A percentile compares a stretch with the other conserved stretches of the same genome.
Conservation (phyloP, 257 asterid species). For the Lycium ferocissimum region DNA sequence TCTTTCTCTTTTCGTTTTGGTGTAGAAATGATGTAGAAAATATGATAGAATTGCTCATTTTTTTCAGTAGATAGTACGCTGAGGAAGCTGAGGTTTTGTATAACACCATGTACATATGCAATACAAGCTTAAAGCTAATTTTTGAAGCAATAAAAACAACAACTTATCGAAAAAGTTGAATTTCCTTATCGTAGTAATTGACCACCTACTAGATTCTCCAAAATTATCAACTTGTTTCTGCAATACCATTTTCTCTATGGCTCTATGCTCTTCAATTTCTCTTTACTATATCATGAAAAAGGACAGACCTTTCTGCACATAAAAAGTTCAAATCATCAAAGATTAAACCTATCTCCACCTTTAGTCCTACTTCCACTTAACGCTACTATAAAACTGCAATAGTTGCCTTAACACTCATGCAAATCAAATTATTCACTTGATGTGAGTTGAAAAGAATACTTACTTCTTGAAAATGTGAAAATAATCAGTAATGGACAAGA, state of each 20-base stretch:
- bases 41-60: neutral
- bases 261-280: neutral
- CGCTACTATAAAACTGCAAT: neutral
- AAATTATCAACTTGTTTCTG: neutral
- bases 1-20: neutral
- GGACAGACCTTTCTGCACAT: neutral
- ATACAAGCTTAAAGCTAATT: neutral
- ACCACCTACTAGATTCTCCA: neutral
- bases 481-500: neutral
- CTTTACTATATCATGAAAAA: conserved; percentile 8
- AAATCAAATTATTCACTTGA: neutral
- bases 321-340: neutral
- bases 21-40: neutral
- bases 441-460: conserved; percentile 3
- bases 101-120: neutral
- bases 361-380: neutral
- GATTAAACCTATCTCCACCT: neutral
- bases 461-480: neutral
- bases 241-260: neutral
- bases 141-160: neutral
- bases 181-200: neutral
- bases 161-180: neutral
- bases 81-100: neutral
- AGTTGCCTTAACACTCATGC: neutral
- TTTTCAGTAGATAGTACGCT: neutral